A percentile compares a stretch with the other conserved stretches of the same genome.
Evolutionary conservation across 306 rosid genomes (phyloP).

Genomic region (Lupinus albus): DNA sequence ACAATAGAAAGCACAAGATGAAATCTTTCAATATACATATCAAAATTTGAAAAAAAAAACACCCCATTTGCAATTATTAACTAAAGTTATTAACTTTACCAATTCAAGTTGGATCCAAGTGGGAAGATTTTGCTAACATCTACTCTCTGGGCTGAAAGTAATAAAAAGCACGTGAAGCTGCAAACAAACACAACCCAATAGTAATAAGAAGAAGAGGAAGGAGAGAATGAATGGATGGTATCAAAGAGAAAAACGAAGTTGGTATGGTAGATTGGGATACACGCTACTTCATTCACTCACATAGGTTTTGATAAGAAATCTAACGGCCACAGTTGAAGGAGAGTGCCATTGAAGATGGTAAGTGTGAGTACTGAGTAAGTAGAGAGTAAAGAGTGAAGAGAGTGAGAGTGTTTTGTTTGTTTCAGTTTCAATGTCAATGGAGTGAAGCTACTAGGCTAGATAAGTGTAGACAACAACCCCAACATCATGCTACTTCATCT

Average conservation of each 20-base stretch:
- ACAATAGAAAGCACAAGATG: background rate
- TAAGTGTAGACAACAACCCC: conserved; percentile 46
- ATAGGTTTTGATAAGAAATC: conserved; percentile 40
- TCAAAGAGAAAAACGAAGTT: conserved; percentile 5
- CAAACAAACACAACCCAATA: conserved; percentile 24
- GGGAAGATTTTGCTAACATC: conserved; percentile 37
- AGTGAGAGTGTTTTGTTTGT: conserved; percentile 26
- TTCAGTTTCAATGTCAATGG: conserved; percentile 18
- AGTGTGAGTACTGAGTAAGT: conserved; percentile 29
- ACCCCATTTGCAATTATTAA: conserved; percentile 17
- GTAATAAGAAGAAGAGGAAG: background rate
- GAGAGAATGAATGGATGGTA: conserved; percentile 49
- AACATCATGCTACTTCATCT: conserved; percentile 51
- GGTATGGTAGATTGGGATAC: conserved; percentile 35
- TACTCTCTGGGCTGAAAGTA: conserved; percentile 25
- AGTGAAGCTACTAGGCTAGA: conserved; percentile 15
- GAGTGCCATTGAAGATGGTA: conserved; percentile 24
- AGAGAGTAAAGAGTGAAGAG: background rate
- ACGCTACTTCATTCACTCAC: conserved; percentile 35
- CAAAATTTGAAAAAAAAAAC: conserved; percentile 4
- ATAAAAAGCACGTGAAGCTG: conserved; percentile 32
- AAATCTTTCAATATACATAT: background rate
- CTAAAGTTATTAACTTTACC: conserved; percentile 42
- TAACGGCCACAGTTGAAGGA: conserved; percentile 42
- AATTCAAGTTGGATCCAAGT: conserved; percentile 46